Base-by-base conservation (phyloP, 805 yeast genomes). In the Kuraishia piskuri region DNA sequence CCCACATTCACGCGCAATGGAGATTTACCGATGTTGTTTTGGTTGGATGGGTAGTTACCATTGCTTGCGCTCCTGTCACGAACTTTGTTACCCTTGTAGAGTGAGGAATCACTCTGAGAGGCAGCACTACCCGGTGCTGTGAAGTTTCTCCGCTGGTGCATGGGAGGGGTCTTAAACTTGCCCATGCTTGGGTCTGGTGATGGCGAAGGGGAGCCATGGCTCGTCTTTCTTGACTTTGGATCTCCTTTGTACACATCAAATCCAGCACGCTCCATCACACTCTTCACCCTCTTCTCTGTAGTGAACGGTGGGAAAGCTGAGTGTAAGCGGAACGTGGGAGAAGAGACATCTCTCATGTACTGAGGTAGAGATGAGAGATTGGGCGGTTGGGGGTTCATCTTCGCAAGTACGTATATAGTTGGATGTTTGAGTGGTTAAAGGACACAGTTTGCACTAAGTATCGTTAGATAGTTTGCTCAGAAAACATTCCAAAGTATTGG, bases 191-290 rank as follows among this genome's bases (percentile, higher is more conserved):
- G 40, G 3, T 31, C 40, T 7, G 40, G 40, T 4, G 40, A 31
- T 31, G 40, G 40, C 9, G 40, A 31, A 31, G 40, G n/a, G 14
- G 40, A 31, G 14, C n/a, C 3, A 31, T 10, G 40, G 4, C 40
- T n/a, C 17, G 17, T 3, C 17, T 31, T 31, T 31, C 40, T 31
- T n/a, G 9, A n/a, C 17, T 31, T 31, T 10, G 17, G 50, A 54
- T 10, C 48, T 54, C 26, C 57, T 51, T 63, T 74, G 55, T 72
- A 73, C 10, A 78, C 79, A 22, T 87, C 94, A 61, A 88, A 88
- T 0, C 96, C 96, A 0, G 94, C 94, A 58, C 94, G 69, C 63
- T 88, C 94, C 66, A 86, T 81, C 2, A 86, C 94, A 1, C 90
- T 84, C 59, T 76, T 75, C 60, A 83, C 84, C 25, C 82, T 69